Conservation (phyloP, 2,329 filamentous ascomycete genomes). For the Fusarium sp. region DNA sequence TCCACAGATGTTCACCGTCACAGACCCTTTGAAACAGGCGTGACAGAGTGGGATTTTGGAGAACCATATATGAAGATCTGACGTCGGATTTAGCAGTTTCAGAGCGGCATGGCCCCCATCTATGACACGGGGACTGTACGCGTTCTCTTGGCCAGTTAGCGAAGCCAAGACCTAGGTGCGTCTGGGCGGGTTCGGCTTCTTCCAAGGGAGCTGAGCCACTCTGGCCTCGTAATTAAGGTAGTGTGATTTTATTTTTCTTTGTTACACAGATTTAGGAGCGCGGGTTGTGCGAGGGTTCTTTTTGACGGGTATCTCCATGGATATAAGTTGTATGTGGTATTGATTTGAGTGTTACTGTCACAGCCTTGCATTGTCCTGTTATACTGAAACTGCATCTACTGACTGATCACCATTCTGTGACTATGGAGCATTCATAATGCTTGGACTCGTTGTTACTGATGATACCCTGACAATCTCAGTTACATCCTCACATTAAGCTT, state of each 20-base stretch:
- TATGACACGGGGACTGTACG: conserved; percentile 14
- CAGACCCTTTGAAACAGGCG: background rate
- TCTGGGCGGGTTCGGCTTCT: conserved; percentile 9
- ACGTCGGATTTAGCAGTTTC: background rate
- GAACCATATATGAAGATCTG: conserved; percentile 1
- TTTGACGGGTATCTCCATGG: background rate
- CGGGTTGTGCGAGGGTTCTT: background rate
- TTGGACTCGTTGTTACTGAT: too few species aligned
- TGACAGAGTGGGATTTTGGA: background rate
- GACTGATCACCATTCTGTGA: accelerated
- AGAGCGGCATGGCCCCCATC: background rate
- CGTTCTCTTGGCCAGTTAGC: conserved; percentile 16
- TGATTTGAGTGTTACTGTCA: background rate
- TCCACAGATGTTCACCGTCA: background rate
- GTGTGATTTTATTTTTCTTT: background rate
- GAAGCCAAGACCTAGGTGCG: conserved; percentile 8
- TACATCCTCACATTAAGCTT: conserved; percentile 8
- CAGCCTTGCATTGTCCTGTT: background rate
- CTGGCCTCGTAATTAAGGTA: conserved; percentile 12
- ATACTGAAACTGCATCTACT: background rate
- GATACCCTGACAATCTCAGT: background rate
- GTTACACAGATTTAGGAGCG: background rate
- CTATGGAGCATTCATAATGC: background rate
- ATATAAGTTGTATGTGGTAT: background rate
- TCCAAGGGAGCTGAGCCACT: conserved; percentile 33